Evolutionary conservation across 2,329 filamentous ascomycete genomes (phyloP), one percentile per base, ranked within the genome.

Genomic region (Arthrobotrys sinensis): DNA sequence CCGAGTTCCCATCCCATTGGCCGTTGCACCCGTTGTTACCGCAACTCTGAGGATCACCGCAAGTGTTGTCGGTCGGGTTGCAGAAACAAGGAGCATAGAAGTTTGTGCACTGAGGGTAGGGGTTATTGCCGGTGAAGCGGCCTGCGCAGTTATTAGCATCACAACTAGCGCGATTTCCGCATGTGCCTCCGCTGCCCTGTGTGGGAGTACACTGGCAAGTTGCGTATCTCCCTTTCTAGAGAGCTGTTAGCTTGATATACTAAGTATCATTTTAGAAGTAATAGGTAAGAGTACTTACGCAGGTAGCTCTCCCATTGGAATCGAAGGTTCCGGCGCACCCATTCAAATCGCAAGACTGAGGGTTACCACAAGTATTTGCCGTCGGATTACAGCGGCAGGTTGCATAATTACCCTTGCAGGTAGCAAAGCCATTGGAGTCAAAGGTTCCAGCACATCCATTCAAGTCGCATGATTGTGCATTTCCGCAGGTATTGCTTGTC

Each of bases 171-270:
- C 60, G 60, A 21, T 50, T 48, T 1, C 60, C 60, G 16, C 70
- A 75, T 5, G 62, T 75, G 14, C 40, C 66, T 4, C 43, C 45
- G 5, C 34, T 40, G 16, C 55, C 63, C 19, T 50, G 65, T 4
- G 65, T 68, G 1, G 65, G 65, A 14, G 36, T 57, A 46, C 65
- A 75, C 1, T 16, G 38, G 43, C 70, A 75, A 14, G 62, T 67
- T 4, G 70, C 70, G 28, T 67, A 75, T 62, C 40, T 62, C n/a
- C 48, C 40, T 57, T 73, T 73, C 55, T 60, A 43, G 3, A 28
- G 14, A n/a, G 12, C 19, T 21, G 24, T 57, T 55, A 55, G 52
- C n/a, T 6, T 12, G 5, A n/a, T 52, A 52, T 32, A 21, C 45
- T 46, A 46, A n/a, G 53, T 10, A 55, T 16, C 19, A 14, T n/a